These are phyloP conservation scores for Xylariaceae sp. DNA, from an alignment of 2,329 filamentous ascomycete genomes.

Conservation along the genomic window DNA sequence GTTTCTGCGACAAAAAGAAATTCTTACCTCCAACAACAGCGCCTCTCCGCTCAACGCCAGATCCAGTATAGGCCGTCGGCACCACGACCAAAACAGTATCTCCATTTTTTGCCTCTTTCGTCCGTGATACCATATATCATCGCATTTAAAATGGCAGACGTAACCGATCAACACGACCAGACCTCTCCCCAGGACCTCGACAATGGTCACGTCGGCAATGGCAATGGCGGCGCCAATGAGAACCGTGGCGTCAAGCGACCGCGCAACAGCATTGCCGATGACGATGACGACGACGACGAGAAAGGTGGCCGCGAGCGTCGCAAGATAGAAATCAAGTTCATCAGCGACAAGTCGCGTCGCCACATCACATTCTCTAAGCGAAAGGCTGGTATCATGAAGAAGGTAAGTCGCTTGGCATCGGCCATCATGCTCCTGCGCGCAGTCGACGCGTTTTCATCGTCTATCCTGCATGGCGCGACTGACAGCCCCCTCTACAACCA, in stretches of 20 bases:
- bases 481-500: conserved; percentile 36
- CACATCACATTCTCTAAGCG: conserved; percentile 99
- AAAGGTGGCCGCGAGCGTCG: conserved; percentile 96
- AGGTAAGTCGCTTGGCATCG: conserved; percentile 59
- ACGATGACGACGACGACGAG: conserved; percentile 96
- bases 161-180: conserved; percentile 73
- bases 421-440: conserved; percentile 10
- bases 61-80: conserved; percentile 64
- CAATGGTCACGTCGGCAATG: conserved; percentile 71
- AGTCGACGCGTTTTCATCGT: neutral
- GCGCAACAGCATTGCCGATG: conserved; percentile 78
- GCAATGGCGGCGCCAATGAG: conserved; percentile 60
- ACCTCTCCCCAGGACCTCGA: conserved; percentile 71
- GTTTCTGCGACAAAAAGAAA: conserved; percentile 47
- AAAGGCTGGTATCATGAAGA: conserved; percentile 99
- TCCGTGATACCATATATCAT: conserved; percentile 43
- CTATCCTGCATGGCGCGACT: conserved; percentile 17
- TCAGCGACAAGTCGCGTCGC: conserved; percentile 97
- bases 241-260: conserved; percentile 84
- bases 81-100: conserved; percentile 63
- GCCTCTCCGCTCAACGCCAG: conserved; percentile 54
- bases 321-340: conserved; percentile 99
- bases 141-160: conserved; percentile 63
- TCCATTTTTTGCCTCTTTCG: conserved; percentile 52
- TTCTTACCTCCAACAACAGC: conserved; percentile 41